Base-by-base conservation (phyloP, 768 basidiomycete genomes). In the Scleroderma bovista region DNA sequence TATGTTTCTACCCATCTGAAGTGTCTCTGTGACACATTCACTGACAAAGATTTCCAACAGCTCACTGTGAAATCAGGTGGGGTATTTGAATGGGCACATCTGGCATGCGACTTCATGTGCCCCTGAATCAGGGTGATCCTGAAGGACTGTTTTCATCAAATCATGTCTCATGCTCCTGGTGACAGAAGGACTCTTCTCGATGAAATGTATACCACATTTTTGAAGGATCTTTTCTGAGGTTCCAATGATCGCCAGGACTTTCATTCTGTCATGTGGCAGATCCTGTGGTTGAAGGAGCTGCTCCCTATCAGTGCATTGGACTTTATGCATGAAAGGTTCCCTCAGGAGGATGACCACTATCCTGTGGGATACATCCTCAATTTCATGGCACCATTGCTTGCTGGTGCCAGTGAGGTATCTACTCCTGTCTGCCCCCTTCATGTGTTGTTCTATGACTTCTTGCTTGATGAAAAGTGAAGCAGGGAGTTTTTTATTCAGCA, bases 371-470 rank as follows among this genome's bases (percentile, higher is more conserved):
- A 20, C 26, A 43, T 7, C 15, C 55, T 22, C 4, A 6, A 13
- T 12, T 20, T n/a, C 6, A 29, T 53, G 40, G 46, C 48, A 16
- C 34, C 49, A 26, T 17, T 52, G 29, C 22, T 60, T 9, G 47
- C 38, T 22, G 47, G 53, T 20, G 39, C 13, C 12, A 19, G 16
- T 6, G 31, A 38, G 12, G 15, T 20, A 12, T 22, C 8, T 17
- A 19, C 12, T 6, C 52, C 53, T 4, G 48, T 63, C 37, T 51
- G 41, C 16, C 52, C 57, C 16, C 50, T 63, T n/a, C 65, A 67
- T 46, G 44, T 61, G 4, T 67, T 65, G 1, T 63, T 67, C 47
- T 44, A 36, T n/a, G 66, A 68, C 31, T 68, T 60, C 46, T 50
- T 65, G 16, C 49, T 31, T 6, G 48, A 59, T 44, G 4, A 46